Base-by-base conservation (phyloP, 2,329 filamentous ascomycete genomes). In the Phoma sp. region DNA sequence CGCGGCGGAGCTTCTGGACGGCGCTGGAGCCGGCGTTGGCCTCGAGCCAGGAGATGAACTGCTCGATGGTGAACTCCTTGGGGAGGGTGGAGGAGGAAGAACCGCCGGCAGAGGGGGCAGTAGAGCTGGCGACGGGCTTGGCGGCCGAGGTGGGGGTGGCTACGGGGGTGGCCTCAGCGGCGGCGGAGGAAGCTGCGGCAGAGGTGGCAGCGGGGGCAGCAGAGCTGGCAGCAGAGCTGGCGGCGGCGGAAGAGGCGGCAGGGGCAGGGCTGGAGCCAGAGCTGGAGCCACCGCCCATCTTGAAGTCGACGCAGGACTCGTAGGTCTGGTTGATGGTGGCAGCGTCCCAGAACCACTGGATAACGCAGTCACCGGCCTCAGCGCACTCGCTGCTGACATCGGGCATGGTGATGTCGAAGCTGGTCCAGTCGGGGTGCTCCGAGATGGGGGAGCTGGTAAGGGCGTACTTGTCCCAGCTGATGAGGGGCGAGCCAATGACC, bases 281-380 rank as follows among this genome's bases (percentile, higher is more conserved):
- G 44, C 56, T 43, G 29, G 59, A 60, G 51, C 56, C 53, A 58
- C 70, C 75, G 43, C 70, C 69, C 53, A 81, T 72, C 37, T 72
- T 78, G 67, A 88, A 87, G 66, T 88, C 85, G 46, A 87, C 76
- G 73, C 85, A 88, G 44, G 81, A 80, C 76, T 86, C 82, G 68
- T 88, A 88, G 10, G 85, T 87, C 78, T 88, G 85, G 54, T 82
- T 65, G 57, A 84, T 81, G 50, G 74, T 76, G 13, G 74, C 64
- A 15, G 84, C 84, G 57, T 85, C 78, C 85, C 85, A 88, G 72
- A 78, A 86, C 84, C 85, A 87, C 72, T 88, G 85, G 40, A 88
- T 77, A 3, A 83, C 82, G 65, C 82, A 82, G 54, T 74, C 72
- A 37, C 84, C 84, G 19, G 79, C 77, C 10, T 71, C 78, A 33